A percentile compares a stretch with the other conserved stretches of the same genome.
Evolutionary conservation across 2,329 filamentous ascomycete genomes (phyloP).

Genomic region (Periconia sp.): DNA sequence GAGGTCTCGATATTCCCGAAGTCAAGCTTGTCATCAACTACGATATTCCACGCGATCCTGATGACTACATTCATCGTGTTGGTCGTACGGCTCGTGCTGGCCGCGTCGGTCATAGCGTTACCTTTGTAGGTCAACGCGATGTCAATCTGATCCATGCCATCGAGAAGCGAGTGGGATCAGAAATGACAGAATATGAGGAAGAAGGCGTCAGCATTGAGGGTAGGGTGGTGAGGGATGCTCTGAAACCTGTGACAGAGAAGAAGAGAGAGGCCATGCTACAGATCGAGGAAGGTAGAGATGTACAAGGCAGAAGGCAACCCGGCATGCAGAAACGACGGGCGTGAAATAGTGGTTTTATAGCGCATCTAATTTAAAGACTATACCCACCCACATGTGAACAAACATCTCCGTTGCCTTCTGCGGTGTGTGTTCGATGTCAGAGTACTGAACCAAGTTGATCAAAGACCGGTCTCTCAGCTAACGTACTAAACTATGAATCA

Average conservation of each 20-base stretch:
- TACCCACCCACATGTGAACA: too few relatives aligned
- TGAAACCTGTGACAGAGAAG: conserved; percentile 93
- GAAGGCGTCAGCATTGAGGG: conserved; percentile 94
- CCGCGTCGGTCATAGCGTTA: conserved; percentile 77
- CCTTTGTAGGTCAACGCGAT: conserved; percentile 89
- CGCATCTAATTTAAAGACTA: too few relatives aligned
- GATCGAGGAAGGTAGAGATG: conserved; percentile 89
- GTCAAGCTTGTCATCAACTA: conserved; percentile 92
- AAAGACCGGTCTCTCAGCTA: too few relatives aligned
- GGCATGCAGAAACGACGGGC: conserved; percentile 35
- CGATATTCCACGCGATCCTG: conserved; percentile 91
- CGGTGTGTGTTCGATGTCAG: too few relatives aligned
- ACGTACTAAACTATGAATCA: too few relatives aligned
- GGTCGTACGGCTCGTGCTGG: conserved; percentile 94
- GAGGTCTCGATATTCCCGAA: conserved; percentile 93
- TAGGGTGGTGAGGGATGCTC: conserved; percentile 76
- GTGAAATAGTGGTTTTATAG: neutral
- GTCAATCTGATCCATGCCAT: conserved; percentile 89
- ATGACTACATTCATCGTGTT: conserved; percentile 96
- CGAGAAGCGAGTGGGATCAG: conserved; percentile 75
- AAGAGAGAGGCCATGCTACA: conserved; percentile 89
- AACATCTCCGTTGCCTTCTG: too few relatives aligned
- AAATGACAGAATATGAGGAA: conserved; percentile 83
- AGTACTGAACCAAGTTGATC: too few relatives aligned
- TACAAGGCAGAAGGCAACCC: conserved; percentile 74